Base-by-base conservation (phyloP, 768 basidiomycete species). In the Tricholoma sp. region DNA sequence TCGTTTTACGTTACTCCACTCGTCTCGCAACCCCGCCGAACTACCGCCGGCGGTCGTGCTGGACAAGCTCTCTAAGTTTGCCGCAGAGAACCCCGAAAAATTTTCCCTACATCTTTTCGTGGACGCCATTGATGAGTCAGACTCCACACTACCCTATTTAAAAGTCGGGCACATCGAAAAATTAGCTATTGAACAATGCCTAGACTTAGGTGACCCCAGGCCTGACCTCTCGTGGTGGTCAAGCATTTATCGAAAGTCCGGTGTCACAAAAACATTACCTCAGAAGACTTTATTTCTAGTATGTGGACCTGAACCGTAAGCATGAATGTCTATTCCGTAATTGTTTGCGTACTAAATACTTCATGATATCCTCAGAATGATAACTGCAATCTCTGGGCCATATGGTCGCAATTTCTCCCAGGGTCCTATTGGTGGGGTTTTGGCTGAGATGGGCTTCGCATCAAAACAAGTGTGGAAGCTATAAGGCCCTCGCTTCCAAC, bases 261-360 rank as follows among this genome's bases (percentile, higher is more conserved):
- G 61, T 39, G 53, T 62, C 27, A 31, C 66, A 19, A 61, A 62
- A 37, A 59, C 60, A 16, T 51, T 60, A 29, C 60, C 63, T 50
- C 69, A 69, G 54, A 80, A 75, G 62, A 81, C 73, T 46, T 71
- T 93, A 56, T 87, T 93, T 66, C 70, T 94, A 11, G 81, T 94
- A 3, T 94, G 89, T 69, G 91, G 91, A 24, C 92, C 91, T n/a
- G 88, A 92, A 59, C 78, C 79, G 91, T 92, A 69, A 64, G 86
- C 70, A 22, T 56, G 54, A 55, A 18, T 35, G 61, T 34, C 41
- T 7, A 29, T 7, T 46, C 29, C 24, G 19, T 19, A n/a, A 49
- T 58, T 58, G 31, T 35, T 32, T 35, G 5, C 18, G 24, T 50
- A 10, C 4, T 1, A 21, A 52, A n/a, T 37, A 43, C 34, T 27